Conservation (phyloP, 768 basidiomycete species). For the Rhodotorula paludigena region DNA sequence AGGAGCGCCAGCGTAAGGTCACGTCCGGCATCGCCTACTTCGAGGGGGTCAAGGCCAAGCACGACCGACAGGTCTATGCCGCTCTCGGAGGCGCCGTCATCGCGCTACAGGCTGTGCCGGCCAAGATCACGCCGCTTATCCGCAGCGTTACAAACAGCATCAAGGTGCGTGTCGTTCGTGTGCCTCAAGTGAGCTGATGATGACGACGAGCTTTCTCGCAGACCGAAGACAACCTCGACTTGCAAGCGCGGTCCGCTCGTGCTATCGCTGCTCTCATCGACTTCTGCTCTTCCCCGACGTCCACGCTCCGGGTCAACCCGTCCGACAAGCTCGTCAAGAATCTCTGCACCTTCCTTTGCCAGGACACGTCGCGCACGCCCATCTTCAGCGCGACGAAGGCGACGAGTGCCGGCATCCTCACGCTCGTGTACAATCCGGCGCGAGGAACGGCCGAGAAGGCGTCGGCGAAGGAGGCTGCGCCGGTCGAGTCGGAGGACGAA, state of each 20-base stretch:
- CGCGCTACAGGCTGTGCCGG: slow-evolving; percentile 74
- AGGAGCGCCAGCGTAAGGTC: slow-evolving; percentile 68
- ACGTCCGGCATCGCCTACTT: slow-evolving; percentile 71
- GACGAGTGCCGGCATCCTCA: slow-evolving; percentile 63
- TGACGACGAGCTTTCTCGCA: slow-evolving; percentile 42
- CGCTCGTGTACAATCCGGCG: slow-evolving; percentile 51
- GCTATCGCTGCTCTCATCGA: slow-evolving; percentile 83
- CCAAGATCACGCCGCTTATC: slow-evolving; percentile 92
- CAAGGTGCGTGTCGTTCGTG: slow-evolving; percentile 59
- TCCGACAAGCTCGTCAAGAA: slow-evolving; percentile 96
- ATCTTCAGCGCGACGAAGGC: slow-evolving; percentile 62
- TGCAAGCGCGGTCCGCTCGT: slow-evolving; percentile 80
- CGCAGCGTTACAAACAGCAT: slow-evolving; percentile 96
- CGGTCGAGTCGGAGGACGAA: slow-evolving; percentile 55
- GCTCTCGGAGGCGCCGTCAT: slow-evolving; percentile 88
- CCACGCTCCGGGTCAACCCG: slow-evolving; percentile 68
- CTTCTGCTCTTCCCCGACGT: slow-evolving; percentile 60
- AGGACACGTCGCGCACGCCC: slow-evolving; percentile 81
- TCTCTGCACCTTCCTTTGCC: slow-evolving; percentile 90
- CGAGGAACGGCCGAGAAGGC: slow-evolving; percentile 38
- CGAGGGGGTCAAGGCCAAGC: slow-evolving; percentile 70
- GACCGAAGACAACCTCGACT: slow-evolving; percentile 81
- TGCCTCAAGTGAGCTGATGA: neutral
- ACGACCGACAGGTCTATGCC: slow-evolving; percentile 81
- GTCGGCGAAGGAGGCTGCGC: slow-evolving; percentile 45